A percentile compares a stretch with the other conserved stretches of the same genome.
Conservation (phyloP, 2,329 filamentous ascomycete genomes). For the Cladosporium sp. region DNA sequence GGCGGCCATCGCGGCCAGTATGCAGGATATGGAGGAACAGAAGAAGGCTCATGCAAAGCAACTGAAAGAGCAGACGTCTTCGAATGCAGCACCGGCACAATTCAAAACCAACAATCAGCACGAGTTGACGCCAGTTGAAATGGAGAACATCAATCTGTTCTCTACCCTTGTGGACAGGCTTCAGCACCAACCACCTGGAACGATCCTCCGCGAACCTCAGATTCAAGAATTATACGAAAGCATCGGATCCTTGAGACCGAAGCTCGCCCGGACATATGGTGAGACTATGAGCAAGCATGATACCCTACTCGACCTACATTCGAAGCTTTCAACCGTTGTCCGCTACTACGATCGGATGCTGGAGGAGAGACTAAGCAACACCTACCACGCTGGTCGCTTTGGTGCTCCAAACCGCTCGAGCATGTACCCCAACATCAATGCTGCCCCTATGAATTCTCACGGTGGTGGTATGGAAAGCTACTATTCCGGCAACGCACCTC, state of each 20-base stretch:
- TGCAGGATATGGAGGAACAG: slow-evolving; percentile 97
- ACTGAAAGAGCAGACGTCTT: slow-evolving; percentile 65
- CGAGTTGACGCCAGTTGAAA: slow-evolving; percentile 87
- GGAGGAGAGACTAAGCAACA: slow-evolving; percentile 87
- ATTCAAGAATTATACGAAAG: slow-evolving; percentile 98
- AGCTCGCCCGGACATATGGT: slow-evolving; percentile 90
- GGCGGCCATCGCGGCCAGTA: slow-evolving; percentile 88
- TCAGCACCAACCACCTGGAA: slow-evolving; percentile 91
- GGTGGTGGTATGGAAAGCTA: slow-evolving; percentile 68
- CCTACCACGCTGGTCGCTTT: slow-evolving; percentile 72
- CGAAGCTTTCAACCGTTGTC: slow-evolving; percentile 92
- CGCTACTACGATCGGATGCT: slow-evolving; percentile 98
- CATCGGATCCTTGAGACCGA: slow-evolving; percentile 87
- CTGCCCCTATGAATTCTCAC: slow-evolving; percentile 37
- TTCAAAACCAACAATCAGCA: slow-evolving; percentile 83
- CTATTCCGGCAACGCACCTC: slow-evolving; percentile 65
- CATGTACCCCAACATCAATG: slow-evolving; percentile 68
- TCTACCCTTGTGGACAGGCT: slow-evolving; percentile 88
- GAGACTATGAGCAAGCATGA: slow-evolving; percentile 99
- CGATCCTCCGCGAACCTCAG: slow-evolving; percentile 92
- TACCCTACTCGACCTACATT: slow-evolving; percentile 86
- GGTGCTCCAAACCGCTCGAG: slow-evolving; percentile 45
- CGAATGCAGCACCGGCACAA: slow-evolving; percentile 43
- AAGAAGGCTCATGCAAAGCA: slow-evolving; percentile 84
- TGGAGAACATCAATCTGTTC: slow-evolving; percentile 96